Percentiles rank a stretch among this genome's conserved stretches.
Evolutionary conservation across 176 grass and related monocot genomes (phyloP).

Genomic region (Carex scoparia): DNA sequence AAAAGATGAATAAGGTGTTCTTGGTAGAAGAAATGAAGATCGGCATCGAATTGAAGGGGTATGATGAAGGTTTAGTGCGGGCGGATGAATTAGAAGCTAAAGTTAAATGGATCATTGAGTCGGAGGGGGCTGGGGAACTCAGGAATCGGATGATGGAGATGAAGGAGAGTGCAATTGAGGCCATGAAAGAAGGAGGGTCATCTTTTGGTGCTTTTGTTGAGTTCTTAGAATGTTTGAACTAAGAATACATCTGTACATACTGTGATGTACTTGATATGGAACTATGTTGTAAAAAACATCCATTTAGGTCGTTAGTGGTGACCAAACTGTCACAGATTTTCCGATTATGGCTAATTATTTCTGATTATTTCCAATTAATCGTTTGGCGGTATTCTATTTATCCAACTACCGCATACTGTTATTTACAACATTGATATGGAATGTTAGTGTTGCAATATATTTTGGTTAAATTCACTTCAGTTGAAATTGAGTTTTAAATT

Average conservation of each 20-base stretch:
- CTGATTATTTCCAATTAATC: no score
- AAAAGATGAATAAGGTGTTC: conserved; percentile 36
- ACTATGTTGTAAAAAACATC: no score
- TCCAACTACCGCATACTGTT: no score
- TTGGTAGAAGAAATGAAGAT: conserved; percentile 22
- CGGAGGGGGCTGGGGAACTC: conserved; percentile 7
- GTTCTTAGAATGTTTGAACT: conserved; percentile 4
- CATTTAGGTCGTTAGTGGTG: no score
- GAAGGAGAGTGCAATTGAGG: conserved; percentile 10
- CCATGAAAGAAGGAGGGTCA: conserved; percentile 21
- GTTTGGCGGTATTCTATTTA: no score
- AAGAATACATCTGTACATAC: not conserved
- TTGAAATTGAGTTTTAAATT: not conserved
- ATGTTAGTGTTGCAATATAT: no score
- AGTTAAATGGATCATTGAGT: conserved; percentile 27
- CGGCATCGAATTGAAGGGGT: conserved; percentile 29
- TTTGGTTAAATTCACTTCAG: not conserved
- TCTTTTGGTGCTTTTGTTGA: conserved; percentile 16
- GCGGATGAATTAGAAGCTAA: conserved; percentile 34
- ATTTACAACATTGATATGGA: no score
- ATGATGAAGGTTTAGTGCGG: conserved; percentile 3
- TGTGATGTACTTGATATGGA: not conserved
- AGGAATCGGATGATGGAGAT: conserved; percentile 1
- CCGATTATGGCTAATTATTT: no score
- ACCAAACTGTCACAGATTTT: no score